Conservation (phyloP, 2,329 filamentous ascomycete species). For the Penicillium rolfsii region DNA sequence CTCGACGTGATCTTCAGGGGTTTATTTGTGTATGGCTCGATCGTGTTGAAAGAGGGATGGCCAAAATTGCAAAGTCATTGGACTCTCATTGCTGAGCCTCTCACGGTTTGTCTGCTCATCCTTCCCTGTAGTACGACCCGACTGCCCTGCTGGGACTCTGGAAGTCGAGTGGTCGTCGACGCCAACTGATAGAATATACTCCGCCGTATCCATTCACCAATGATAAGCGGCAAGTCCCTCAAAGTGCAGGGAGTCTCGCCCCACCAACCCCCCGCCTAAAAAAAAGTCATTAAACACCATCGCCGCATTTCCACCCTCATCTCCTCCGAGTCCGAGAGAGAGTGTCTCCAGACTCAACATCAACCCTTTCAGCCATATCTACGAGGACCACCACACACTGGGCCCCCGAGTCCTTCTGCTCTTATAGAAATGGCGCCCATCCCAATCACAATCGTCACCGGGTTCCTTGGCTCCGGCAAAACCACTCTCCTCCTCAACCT, state of each 20-base stretch:
- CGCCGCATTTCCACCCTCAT: background rate
- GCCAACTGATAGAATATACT: background rate
- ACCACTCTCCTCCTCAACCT: constrained; percentile 95
- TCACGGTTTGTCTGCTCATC: no score
- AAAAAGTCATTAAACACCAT: background rate
- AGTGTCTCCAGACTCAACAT: no score
- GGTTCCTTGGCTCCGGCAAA: constrained; percentile 94
- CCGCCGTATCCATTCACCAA: background rate
- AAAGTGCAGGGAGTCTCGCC: background rate
- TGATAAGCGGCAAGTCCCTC: background rate
- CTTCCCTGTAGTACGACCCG: no score
- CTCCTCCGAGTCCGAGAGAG: background rate
- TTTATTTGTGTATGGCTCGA: no score
- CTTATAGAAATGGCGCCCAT: constrained; percentile 64
- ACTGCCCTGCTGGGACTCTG: no score
- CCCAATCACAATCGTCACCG: constrained; percentile 92
- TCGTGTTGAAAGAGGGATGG: background rate
- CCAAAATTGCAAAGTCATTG: background rate
- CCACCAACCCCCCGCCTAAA: background rate
- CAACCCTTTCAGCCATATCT: no score
- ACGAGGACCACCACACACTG: background rate
- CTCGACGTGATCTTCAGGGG: no score
- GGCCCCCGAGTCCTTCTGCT: background rate
- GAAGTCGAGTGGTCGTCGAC: no score
- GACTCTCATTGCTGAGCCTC: background rate